Base-by-base conservation (phyloP, 768 basidiomycete genomes). In the Leccinum truebloodii region DNA sequence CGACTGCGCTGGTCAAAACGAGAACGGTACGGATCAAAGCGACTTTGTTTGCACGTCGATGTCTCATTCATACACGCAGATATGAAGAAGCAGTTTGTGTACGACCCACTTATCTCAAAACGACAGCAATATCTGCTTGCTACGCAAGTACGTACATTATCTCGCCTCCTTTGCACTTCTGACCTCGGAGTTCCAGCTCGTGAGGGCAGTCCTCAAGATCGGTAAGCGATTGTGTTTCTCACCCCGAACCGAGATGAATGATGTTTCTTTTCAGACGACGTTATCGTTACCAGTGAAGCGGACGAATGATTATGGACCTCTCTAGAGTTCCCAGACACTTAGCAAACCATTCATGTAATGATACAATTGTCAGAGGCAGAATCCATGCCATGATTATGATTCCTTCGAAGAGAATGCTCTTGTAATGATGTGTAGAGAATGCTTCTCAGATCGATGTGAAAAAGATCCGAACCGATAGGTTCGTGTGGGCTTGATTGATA, bases 11-110 rank as follows among this genome's bases (percentile, higher is more conserved):
- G 90, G 89, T 34, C 82, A 82, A 69, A 91, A 90, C 35, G 86
- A 94, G 67, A 97, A 93, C 71, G 95, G 95, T 92, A 52, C 44
- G 86, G 74, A 20, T 28, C 58, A 51, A 24, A 16, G 41, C 34
- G 14, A 52, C 7, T 59, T 28, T 30, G 3, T 48, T 50, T 37
- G 35, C 26, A 20, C 24, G 6, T 49, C 16, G 12, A 22, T 20
- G 52, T 55, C 55, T 63, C 30, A 60, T 30, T 18, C 16, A 20
- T 46, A 35, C 7, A 7, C 18, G 14, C 71, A 98, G 96, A 99
- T 68, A 99, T 99, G 96, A 96, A 90, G 81, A 83, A 88, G 70
- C 96, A 98, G 73, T 93, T 94, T 68, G 95, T 98, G 48, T 95
- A 95, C 67, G 97, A 99, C 70, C 96, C 97, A 30, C 78, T 98